Percentiles rank a stretch among this genome's conserved stretches.
These are phyloP conservation scores for Venturia oleaginea DNA, from an alignment of 2,329 filamentous ascomycete species.

Conservation along the genomic window DNA sequence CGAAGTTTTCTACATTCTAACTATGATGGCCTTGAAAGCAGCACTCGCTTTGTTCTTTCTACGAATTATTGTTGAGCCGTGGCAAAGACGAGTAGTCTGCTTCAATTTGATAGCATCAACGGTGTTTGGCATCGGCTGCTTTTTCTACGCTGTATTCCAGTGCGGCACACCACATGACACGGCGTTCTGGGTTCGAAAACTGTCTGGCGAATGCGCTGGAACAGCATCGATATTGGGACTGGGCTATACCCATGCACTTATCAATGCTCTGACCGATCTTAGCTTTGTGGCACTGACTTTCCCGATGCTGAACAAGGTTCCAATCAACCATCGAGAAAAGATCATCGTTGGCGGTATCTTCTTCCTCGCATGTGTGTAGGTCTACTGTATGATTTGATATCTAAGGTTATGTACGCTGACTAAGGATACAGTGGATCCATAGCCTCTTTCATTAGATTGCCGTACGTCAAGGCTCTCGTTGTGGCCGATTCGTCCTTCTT, in stretches of 20 bases:
- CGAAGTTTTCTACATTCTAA: slow-evolving; percentile 31
- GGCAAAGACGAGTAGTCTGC: slow-evolving; percentile 27
- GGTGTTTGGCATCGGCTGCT: slow-evolving; percentile 25
- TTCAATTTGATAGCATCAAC: slow-evolving; percentile 21
- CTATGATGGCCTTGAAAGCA: slow-evolving; percentile 34
- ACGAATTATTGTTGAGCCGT: slow-evolving; percentile 31
- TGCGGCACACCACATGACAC: slow-evolving; percentile 21
- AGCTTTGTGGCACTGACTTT: slow-evolving; percentile 31
- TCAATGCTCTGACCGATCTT: slow-evolving; percentile 31
- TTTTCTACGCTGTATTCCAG: slow-evolving; percentile 24
- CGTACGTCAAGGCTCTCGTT: background rate
- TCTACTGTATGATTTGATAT: background rate
- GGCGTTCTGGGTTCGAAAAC: background rate
- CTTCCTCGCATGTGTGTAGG: slow-evolving; percentile 28
- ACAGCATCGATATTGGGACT: slow-evolving; percentile 9
- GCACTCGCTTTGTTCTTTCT: slow-evolving; percentile 37
- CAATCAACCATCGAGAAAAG: slow-evolving; percentile 33
- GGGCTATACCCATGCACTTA: slow-evolving; percentile 18
- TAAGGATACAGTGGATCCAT: background rate
- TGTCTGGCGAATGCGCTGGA: slow-evolving; percentile 8
- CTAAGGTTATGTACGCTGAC: background rate
- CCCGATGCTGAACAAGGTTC: slow-evolving; percentile 30
- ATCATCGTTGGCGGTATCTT: slow-evolving; percentile 32
- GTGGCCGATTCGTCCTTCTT: background rate
- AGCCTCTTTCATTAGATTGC: slow-evolving; percentile 9